phyloP scores from a whole-genome alignment of 2,329 filamentous ascomycete species.

The Cladosporium sphaerospermum region DNA sequence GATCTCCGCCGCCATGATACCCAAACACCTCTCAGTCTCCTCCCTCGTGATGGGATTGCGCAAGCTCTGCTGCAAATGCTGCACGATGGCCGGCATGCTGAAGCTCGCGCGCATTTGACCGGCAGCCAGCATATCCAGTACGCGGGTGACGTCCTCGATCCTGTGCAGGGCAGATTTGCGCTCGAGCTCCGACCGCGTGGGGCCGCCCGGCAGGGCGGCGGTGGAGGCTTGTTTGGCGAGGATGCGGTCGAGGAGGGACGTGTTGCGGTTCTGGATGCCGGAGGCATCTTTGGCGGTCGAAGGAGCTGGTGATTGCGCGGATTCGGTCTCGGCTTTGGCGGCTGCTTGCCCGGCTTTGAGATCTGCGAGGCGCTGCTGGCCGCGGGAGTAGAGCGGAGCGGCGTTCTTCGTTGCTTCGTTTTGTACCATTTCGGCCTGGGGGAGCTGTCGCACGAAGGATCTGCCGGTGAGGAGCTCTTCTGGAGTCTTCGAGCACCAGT shows the following conservation, averaged over 20 bases:
- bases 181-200: slow-evolving; percentile 37
- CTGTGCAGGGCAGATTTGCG: slow-evolving; percentile 44
- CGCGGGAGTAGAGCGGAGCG: slow-evolving; percentile 56
- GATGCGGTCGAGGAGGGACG: slow-evolving; percentile 45
- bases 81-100: slow-evolving; percentile 37
- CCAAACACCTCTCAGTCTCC: slow-evolving; percentile 38
- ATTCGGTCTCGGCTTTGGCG: slow-evolving; percentile 16
- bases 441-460: slow-evolving; percentile 53
- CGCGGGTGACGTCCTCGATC: slow-evolving; percentile 39
- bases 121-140: slow-evolving; percentile 38
- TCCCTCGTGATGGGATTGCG: slow-evolving; percentile 40
- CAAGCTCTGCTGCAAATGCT: slow-evolving; percentile 41
- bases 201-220: slow-evolving; percentile 33
- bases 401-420: slow-evolving; percentile 47
- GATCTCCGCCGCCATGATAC: slow-evolving; percentile 39
- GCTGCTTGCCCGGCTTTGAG: slow-evolving; percentile 50
- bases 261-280: slow-evolving; percentile 34
- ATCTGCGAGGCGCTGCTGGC: slow-evolving; percentile 62
- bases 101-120: slow-evolving; percentile 36
- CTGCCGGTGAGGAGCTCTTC: slow-evolving; percentile 34
- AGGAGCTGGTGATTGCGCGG: slow-evolving; percentile 13
- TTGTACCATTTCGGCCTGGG: slow-evolving; percentile 48
- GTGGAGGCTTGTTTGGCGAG: slow-evolving; percentile 43
- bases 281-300: slow-evolving; percentile 29
- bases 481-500: slow-evolving; percentile 31